Percentiles rank a stretch among this genome's conserved stretches.
Conservation (phyloP, 2,329 filamentous ascomycete species). For the Geosmithia putterillii region DNA sequence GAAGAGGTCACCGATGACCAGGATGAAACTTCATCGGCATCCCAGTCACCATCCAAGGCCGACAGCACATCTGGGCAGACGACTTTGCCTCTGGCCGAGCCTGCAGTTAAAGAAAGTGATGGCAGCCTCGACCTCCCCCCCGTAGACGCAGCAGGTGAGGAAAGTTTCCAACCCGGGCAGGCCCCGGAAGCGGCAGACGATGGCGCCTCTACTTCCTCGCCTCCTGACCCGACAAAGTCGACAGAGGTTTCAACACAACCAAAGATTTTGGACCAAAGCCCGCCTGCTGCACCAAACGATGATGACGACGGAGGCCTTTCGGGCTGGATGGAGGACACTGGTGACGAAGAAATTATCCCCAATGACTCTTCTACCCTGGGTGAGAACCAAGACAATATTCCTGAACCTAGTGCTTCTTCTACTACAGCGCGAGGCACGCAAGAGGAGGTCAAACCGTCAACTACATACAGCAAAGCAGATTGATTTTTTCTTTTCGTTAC, state of each 20-base stretch:
- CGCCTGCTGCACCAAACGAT: neutral
- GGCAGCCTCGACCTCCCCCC: neutral
- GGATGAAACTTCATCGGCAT: neutral
- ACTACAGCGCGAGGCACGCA: neutral
- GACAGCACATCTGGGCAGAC: neutral
- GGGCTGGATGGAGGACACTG: conserved; percentile 13
- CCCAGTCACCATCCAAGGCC: neutral
- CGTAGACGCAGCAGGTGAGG: neutral
- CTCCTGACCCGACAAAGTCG: too few species aligned
- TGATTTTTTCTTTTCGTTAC: too few species aligned
- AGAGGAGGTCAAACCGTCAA: neutral
- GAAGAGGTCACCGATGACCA: neutral
- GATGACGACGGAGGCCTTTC: conserved; percentile 13
- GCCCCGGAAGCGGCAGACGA: neutral
- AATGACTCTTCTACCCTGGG: neutral
- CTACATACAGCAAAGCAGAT: too few species aligned
- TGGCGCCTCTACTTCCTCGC: too few species aligned
- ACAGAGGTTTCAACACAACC: too few species aligned
- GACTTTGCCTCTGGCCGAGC: neutral
- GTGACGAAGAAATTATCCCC: neutral
- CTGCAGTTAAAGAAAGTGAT: neutral
- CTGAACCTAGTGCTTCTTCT: neutral
- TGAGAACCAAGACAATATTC: neutral
- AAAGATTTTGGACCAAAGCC: neutral
- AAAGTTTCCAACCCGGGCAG: neutral